A percentile compares a stretch with the other conserved stretches of the same genome.
These are phyloP conservation scores for Globisporangium recalcitrans DNA, from an alignment of 352 stramenopile genomes.

Conservation along the genomic window DNA sequence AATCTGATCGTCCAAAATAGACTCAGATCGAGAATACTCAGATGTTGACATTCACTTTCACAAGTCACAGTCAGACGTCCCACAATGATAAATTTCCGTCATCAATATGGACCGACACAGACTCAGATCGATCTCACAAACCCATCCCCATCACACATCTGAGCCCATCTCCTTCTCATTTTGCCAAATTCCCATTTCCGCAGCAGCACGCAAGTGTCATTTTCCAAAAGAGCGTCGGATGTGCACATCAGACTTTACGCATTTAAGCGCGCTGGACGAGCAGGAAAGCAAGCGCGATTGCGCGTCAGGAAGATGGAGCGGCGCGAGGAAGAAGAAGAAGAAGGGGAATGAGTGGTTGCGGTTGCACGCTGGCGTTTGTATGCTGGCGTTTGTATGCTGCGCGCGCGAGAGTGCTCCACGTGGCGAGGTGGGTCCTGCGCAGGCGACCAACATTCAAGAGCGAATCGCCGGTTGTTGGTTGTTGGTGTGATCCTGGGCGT, in stretches of 20 bases:
- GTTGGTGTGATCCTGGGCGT: not conserved
- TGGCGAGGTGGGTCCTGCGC: conserved; percentile 5
- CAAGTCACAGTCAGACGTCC: not conserved
- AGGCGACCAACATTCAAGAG: not conserved
- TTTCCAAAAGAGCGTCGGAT: not conserved
- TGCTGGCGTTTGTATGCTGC: conserved; percentile 12
- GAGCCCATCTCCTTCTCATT: not conserved
- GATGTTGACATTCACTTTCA: not conserved
- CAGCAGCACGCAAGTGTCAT: not conserved
- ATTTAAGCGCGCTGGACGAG: conserved; percentile 8
- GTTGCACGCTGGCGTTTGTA: conserved; percentile 8
- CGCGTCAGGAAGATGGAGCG: conserved; percentile 4
- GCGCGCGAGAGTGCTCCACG: conserved; percentile 2
- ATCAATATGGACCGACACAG: not conserved
- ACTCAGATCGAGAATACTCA: not conserved
- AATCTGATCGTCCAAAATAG: too few species aligned
- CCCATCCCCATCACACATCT: not conserved
- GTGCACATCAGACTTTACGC: not conserved
- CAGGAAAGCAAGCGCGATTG: conserved; percentile 3
- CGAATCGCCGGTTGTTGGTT: not conserved
- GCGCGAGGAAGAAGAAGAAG: not conserved
- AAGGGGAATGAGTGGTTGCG: not conserved
- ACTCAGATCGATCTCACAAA: not conserved
- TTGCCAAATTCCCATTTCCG: conserved; percentile 7
- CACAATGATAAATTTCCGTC: conserved; percentile 1